Conservation (phyloP, 805 yeast genomes). For the Jamesozyma lodderae region DNA sequence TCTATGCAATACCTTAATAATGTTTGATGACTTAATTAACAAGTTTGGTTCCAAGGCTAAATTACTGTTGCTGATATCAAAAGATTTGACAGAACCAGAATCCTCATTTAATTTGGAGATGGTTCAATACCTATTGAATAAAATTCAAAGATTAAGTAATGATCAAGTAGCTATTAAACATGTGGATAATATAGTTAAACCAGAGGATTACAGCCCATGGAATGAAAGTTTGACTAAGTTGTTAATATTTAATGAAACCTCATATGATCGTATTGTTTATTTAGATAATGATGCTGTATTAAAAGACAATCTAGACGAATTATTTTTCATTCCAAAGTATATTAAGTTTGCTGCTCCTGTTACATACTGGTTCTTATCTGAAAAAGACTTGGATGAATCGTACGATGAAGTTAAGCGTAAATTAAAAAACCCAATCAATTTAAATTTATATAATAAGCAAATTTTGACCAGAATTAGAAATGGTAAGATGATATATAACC, state of each 20-base stretch:
- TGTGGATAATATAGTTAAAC: slow-evolving; percentile 18
- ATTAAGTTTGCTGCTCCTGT: slow-evolving; percentile 38
- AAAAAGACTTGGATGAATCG: slow-evolving; percentile 19
- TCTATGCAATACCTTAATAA: slow-evolving; percentile 44
- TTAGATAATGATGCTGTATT: slow-evolving; percentile 51
- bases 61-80: slow-evolving; percentile 37
- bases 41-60: slow-evolving; percentile 35
- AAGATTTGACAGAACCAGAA: slow-evolving; percentile 21
- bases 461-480: slow-evolving; percentile 14
- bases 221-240: slow-evolving; percentile 46
- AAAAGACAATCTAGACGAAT: slow-evolving; percentile 37
- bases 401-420: slow-evolving; percentile 13
- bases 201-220: slow-evolving; percentile 36
- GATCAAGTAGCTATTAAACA: slow-evolving; percentile 23
- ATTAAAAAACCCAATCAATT: slow-evolving; percentile 16
- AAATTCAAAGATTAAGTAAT: slow-evolving; percentile 8
- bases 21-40: slow-evolving; percentile 34
- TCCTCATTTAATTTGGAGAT: slow-evolving; percentile 9
- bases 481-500: slow-evolving; percentile 29
- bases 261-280: slow-evolving; percentile 46
- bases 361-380: slow-evolving; percentile 34
- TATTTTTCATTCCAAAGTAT: slow-evolving; percentile 42
- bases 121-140: slow-evolving; percentile 2
- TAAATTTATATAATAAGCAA: slow-evolving; percentile 20
- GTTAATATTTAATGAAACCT: slow-evolving; percentile 39